Percentiles rank a stretch among this genome's conserved stretches.
Conservation (phyloP, 495 filamentous ascomycete species). For the Penicillium odoratum region DNA sequence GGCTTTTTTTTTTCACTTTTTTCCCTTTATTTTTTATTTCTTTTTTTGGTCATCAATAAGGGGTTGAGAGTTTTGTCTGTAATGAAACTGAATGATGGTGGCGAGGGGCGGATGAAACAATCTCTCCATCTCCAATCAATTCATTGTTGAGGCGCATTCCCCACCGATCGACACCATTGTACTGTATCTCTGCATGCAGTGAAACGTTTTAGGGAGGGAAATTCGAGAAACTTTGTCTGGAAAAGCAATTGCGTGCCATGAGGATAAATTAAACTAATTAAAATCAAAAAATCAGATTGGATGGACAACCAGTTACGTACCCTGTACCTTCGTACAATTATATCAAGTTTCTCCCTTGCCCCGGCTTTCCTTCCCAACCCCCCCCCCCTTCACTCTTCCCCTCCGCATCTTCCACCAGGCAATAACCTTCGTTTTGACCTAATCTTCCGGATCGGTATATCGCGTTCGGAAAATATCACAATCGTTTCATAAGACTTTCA, state of each 20-base stretch:
- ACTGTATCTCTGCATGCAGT: slow-evolving; percentile 24
- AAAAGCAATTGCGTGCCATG: slow-evolving; percentile 13
- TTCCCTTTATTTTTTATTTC: background rate
- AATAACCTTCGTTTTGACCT: background rate
- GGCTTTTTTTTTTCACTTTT: background rate
- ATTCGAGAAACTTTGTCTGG: slow-evolving; percentile 20
- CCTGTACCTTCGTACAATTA: background rate
- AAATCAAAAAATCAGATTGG: background rate
- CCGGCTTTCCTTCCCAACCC: slow-evolving; percentile 20
- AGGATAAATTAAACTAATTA: background rate
- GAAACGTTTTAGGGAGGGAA: slow-evolving; percentile 17
- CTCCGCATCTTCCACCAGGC: slow-evolving; percentile 5
- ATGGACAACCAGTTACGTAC: background rate
- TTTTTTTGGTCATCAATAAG: background rate
- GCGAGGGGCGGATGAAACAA: background rate
- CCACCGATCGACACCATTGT: slow-evolving; percentile 24
- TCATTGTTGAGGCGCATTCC: slow-evolving; percentile 14
- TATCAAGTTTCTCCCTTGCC: slow-evolving; percentile 12
- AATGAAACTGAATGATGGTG: background rate
- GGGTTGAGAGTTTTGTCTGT: background rate
- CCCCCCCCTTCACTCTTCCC: slow-evolving; percentile 13
- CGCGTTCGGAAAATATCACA: background rate
- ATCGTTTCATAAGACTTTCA: background rate
- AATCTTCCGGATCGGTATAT: background rate
- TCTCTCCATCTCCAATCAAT: background rate